phyloP scores from a whole-genome alignment of 1,139 yeast species.

The Lodderomyces parapsilosis region DNA sequence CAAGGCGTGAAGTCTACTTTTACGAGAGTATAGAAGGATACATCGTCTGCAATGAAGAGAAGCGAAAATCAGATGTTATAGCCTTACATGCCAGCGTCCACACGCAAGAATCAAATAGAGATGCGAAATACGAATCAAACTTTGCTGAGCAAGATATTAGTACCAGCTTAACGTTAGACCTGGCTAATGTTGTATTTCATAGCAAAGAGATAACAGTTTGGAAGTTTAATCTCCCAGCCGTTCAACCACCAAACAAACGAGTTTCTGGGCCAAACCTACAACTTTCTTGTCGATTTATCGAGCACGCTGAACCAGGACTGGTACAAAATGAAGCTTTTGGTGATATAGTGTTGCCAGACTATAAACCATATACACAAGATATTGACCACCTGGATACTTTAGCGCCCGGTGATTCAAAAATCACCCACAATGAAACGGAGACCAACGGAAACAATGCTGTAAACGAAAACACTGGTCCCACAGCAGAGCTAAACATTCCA shows the following conservation, averaged over 20 bases:
- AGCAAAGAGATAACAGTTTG: conserved; percentile 22
- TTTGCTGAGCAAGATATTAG: neutral
- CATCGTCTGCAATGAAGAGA: conserved; percentile 19
- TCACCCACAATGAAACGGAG: neutral
- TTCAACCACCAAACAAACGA: conserved; percentile 35
- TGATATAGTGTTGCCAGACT: conserved; percentile 18
- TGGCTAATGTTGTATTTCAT: conserved; percentile 7
- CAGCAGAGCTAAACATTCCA: conserved; percentile 18
- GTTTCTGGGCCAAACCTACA: conserved; percentile 29
- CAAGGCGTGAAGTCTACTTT: conserved; percentile 25
- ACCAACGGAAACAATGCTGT: too few species aligned
- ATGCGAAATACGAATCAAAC: conserved; percentile 11
- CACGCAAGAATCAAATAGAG: conserved; percentile 22
- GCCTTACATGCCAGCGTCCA: conserved; percentile 28
- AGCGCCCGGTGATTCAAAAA: neutral
- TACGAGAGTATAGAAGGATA: conserved; percentile 42
- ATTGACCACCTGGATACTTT: too few species aligned
- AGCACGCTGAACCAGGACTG: conserved; percentile 5
- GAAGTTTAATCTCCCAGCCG: conserved; percentile 34
- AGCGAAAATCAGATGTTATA: conserved; percentile 11
- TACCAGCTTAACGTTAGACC: neutral
- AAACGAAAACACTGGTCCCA: conserved; percentile 1
- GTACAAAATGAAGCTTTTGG: conserved; percentile 2
- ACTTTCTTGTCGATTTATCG: conserved; percentile 24
- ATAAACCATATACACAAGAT: conserved; percentile 15